Conservation (phyloP, 148 eudicot species). For the Cornus kousa region DNA sequence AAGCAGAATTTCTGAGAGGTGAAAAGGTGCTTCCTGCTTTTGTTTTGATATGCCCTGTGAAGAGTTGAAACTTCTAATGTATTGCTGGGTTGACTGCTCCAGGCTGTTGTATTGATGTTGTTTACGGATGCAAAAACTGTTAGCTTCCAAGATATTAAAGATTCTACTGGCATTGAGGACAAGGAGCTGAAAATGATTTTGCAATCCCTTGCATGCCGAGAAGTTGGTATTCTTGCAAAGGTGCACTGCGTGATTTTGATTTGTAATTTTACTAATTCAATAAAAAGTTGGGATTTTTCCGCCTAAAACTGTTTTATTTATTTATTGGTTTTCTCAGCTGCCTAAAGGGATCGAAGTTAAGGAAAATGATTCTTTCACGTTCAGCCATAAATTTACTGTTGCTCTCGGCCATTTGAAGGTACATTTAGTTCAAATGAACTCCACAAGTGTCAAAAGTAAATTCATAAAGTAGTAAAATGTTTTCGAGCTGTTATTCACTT, state of each 20-base stretch:
- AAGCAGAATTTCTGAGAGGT: slow-evolving; percentile 86
- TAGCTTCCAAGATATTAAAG: slow-evolving; percentile 90
- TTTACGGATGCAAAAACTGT: slow-evolving; percentile 87
- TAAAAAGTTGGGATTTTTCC: background rate
- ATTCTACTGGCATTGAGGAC: slow-evolving; percentile 90
- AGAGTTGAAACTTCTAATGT: background rate
- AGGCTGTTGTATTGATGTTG: slow-evolving; percentile 95
- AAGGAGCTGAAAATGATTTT: slow-evolving; percentile 87
- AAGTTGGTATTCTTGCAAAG: slow-evolving; percentile 91
- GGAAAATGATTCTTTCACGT: slow-evolving; percentile 72
- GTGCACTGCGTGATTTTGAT: slow-evolving; percentile 24
- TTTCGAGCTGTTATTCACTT: too few species aligned
- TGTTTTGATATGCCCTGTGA: background rate
- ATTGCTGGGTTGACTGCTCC: slow-evolving; percentile 7
- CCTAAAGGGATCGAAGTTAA: slow-evolving; percentile 95
- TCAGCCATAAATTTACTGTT: slow-evolving; percentile 75
- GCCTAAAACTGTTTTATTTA: background rate
- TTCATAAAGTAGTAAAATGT: too few species aligned
- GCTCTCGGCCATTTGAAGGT: slow-evolving; percentile 91
- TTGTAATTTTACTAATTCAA: background rate
- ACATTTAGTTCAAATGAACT: background rate
- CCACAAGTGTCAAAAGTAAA: too few species aligned
- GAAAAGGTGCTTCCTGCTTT: slow-evolving; percentile 87
- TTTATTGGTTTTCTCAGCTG: slow-evolving; percentile 35
- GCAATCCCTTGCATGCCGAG: slow-evolving; percentile 97